Percentiles rank a stretch among this genome's conserved stretches.
These are phyloP conservation scores for Metschnikowia cubensis DNA, from an alignment of 805 yeast species.

Conservation along the genomic window DNA sequence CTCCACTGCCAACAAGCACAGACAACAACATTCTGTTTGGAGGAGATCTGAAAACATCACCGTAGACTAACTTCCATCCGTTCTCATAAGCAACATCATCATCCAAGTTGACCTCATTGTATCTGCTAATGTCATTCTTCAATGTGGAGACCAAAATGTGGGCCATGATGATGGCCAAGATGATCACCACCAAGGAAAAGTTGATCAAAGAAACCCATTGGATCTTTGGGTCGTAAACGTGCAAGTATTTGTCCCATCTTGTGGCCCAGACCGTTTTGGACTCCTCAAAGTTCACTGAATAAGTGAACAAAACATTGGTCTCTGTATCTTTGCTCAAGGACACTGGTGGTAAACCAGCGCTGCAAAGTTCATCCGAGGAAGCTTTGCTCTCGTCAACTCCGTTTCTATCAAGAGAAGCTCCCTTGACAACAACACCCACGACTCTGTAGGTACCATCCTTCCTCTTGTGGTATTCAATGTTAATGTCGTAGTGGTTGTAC, in stretches of 20 bases:
- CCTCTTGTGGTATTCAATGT: conserved; percentile 78
- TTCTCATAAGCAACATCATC: conserved; percentile 86
- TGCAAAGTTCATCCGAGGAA: conserved; percentile 27
- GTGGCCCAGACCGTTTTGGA: conserved; percentile 91
- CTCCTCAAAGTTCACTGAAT: conserved; percentile 69
- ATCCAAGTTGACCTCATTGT: conserved; percentile 84
- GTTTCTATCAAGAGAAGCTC: conserved; percentile 50
- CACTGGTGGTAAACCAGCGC: conserved; percentile 38
- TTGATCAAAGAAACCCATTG: conserved; percentile 94
- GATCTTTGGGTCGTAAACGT: conserved; percentile 85
- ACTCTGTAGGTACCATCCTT: conserved; percentile 69
- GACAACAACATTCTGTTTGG: conserved; percentile 64
- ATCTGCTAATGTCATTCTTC: conserved; percentile 78
- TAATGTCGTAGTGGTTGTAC: conserved; percentile 76
- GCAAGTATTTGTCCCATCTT: conserved; percentile 96
- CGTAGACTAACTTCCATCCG: conserved; percentile 96
- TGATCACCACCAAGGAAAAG: conserved; percentile 75
- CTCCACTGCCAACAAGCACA: conserved; percentile 82
- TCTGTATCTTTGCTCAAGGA: conserved; percentile 46
- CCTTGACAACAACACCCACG: conserved; percentile 82
- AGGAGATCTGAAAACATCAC: conserved; percentile 92
- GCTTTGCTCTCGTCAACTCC: conserved; percentile 20
- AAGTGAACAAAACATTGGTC: conserved; percentile 69
- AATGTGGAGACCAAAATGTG: conserved; percentile 77
- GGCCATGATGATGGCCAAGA: conserved; percentile 71